phyloP scores from a whole-genome alignment of 805 yeast genomes.

The Nakazawaea ambrosiae region DNA sequence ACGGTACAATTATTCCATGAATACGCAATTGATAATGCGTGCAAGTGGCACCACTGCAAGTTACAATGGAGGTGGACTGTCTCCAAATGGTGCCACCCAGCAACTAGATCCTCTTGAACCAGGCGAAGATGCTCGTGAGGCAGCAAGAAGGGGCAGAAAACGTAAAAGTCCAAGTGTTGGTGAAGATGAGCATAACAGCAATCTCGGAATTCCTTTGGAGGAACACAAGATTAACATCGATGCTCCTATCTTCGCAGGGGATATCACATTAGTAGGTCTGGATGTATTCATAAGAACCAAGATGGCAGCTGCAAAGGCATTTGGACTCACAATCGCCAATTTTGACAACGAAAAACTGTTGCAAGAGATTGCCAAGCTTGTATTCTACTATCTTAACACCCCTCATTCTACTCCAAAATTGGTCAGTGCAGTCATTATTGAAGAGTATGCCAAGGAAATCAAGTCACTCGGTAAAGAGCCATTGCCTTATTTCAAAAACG shows the following conservation, averaged over 20 bases:
- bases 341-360: constrained; percentile 33
- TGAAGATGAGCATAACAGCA: constrained; percentile 4
- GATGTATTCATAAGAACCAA: constrained; percentile 72
- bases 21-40: constrained; percentile 60
- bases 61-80: constrained; percentile 6
- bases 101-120: constrained; percentile 8
- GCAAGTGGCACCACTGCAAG: constrained; percentile 49
- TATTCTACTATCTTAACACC: constrained; percentile 41
- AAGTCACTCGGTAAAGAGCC: neutral
- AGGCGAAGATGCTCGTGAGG: constrained; percentile 18
- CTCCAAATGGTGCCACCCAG: neutral
- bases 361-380: constrained; percentile 27
- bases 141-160: constrained; percentile 33
- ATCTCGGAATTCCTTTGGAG: constrained; percentile 44
- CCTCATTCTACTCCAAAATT: constrained; percentile 79
- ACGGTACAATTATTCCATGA: constrained; percentile 82
- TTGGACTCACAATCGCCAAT: constrained; percentile 58
- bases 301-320: constrained; percentile 65
- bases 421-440: constrained; percentile 58
- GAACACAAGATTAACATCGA: constrained; percentile 78
- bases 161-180: constrained; percentile 31
- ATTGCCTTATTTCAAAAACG: constrained; percentile 15
- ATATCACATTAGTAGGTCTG: constrained; percentile 74
- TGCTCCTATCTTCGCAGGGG: constrained; percentile 88
- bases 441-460: constrained; percentile 41